Conservation (phyloP, 805 yeast genomes). For the Saccharomycopsis guyanensis region DNA sequence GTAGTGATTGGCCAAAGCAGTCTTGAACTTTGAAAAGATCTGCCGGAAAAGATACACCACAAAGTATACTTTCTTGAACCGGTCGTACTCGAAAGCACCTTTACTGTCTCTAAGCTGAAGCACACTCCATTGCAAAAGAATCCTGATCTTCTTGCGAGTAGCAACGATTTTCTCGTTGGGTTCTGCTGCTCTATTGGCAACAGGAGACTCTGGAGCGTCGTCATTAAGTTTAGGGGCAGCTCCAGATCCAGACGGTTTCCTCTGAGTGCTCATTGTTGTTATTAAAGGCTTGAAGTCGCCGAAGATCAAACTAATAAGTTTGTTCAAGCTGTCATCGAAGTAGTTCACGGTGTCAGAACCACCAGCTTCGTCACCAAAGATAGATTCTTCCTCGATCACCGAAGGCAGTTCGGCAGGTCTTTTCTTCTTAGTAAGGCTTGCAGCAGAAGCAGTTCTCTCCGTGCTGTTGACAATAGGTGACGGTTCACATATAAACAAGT, state of each 20-base stretch:
- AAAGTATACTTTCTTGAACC: slow-evolving; percentile 3
- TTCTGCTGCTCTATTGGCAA: background rate
- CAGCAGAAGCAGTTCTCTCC: background rate
- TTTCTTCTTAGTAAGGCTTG: background rate
- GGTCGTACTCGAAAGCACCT: background rate
- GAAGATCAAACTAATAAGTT: slow-evolving; percentile 10
- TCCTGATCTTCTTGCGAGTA: background rate
- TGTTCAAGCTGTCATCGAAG: slow-evolving; percentile 12
- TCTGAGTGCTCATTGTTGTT: background rate
- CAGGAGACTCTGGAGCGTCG: too few species aligned
- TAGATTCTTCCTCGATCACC: background rate
- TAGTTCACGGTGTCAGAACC: background rate
- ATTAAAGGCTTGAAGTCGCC: slow-evolving; percentile 11
- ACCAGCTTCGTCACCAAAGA: background rate
- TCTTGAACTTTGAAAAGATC: slow-evolving; percentile 8
- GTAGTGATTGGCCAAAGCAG: background rate
- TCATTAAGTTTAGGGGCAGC: background rate
- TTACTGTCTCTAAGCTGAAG: background rate
- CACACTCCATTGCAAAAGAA: background rate
- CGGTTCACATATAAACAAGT: slow-evolving; percentile 1
- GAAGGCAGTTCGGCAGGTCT: background rate
- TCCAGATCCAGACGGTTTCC: background rate
- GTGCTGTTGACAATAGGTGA: background rate
- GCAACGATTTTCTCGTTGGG: background rate
- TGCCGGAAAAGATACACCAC: slow-evolving; percentile 15